Evolutionary conservation across 192 early-diverging fungal species (phyloP).

Genomic region (Coemansia sp.): DNA sequence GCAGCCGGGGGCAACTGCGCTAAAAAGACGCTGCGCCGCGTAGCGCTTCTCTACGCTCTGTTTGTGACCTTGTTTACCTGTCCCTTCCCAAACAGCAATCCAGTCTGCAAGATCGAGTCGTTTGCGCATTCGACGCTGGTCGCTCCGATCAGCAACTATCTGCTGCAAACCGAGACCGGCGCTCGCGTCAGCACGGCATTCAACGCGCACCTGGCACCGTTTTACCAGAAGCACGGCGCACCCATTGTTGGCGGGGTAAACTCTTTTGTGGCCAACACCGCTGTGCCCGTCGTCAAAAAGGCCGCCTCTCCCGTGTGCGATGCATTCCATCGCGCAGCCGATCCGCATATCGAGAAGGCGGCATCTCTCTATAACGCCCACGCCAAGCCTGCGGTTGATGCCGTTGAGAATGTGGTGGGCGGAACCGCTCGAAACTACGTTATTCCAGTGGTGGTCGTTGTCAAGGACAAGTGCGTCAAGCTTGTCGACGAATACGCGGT

Average conservation of each 20-base stretch:
- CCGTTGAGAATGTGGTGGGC: conserved; percentile 5
- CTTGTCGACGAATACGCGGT: conserved; percentile 25
- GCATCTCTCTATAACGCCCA: conserved; percentile 14
- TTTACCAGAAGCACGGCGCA: conserved; percentile 42
- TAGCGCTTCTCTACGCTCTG: conserved; percentile 27
- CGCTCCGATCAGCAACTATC: conserved; percentile 20
- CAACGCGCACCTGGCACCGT: conserved; percentile 48
- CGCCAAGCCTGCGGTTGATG: conserved; percentile 29
- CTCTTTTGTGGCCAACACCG: conserved; percentile 23
- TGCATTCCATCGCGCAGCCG: conserved; percentile 17
- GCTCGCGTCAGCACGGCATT: conserved; percentile 41
- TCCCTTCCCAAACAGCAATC: conserved; percentile 23
- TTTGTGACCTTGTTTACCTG: conserved; percentile 41
- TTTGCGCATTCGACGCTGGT: conserved; percentile 16
- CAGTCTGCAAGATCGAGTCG: conserved; percentile 28
- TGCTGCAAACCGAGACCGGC: conserved; percentile 38
- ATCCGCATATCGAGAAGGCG: conserved; percentile 23
- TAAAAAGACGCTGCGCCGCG: conserved; percentile 24
- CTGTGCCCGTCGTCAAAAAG: conserved; percentile 17
- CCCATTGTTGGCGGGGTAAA: conserved; percentile 18
- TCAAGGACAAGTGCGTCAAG: background rate
- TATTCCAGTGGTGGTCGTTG: conserved; percentile 11
- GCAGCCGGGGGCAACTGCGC: conserved; percentile 10
- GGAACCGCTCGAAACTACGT: conserved; percentile 10
- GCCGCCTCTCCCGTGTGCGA: conserved; percentile 25